phyloP scores from a whole-genome alignment of 2,329 filamentous ascomycete genomes.

The Phaeosphaeriaceae sp. region DNA sequence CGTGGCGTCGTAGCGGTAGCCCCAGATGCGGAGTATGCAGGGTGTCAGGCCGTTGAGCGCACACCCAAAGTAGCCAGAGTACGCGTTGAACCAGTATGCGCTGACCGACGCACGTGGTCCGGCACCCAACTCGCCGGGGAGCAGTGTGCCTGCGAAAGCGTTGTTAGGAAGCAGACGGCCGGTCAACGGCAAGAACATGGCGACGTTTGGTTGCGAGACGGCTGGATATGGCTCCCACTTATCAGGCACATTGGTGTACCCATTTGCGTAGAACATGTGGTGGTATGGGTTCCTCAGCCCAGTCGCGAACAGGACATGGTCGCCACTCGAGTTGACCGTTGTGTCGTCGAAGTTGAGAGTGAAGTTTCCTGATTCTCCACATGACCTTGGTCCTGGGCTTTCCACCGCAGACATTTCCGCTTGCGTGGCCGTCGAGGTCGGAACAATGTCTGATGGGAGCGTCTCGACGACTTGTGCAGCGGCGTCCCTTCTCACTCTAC shows the following conservation, averaged over 20 bases:
- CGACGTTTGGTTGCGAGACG: constrained; percentile 56
- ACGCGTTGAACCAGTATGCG: constrained; percentile 61
- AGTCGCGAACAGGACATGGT: constrained; percentile 47
- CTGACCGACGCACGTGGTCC: constrained; percentile 52
- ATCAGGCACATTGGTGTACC: constrained; percentile 58
- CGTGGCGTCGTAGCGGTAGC: constrained; percentile 52
- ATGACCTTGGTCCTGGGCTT: constrained; percentile 32
- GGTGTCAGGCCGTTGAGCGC: constrained; percentile 49
- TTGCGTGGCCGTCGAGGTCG: neutral
- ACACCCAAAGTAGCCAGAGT: constrained; percentile 58
- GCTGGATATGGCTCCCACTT: constrained; percentile 55
- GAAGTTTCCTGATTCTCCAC: constrained; percentile 57
- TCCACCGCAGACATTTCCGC: constrained; percentile 4
- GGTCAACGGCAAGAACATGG: constrained; percentile 55
- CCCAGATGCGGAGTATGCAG: constrained; percentile 56
- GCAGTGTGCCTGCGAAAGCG: constrained; percentile 42
- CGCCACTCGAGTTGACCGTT: constrained; percentile 29
- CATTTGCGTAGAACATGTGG: constrained; percentile 60
- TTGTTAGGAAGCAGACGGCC: constrained; percentile 33
- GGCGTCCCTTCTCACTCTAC: constrained; percentile 7
- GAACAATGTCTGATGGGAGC: neutral
- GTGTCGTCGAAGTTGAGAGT: constrained; percentile 42
- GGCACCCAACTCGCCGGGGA: constrained; percentile 57
- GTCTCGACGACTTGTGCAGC: constrained; percentile 7
- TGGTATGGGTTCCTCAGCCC: constrained; percentile 58